Evolutionary conservation across 768 basidiomycete genomes (phyloP), one percentile per base, ranked within the genome.

Genomic region (Kwoniella bestiolae): DNA sequence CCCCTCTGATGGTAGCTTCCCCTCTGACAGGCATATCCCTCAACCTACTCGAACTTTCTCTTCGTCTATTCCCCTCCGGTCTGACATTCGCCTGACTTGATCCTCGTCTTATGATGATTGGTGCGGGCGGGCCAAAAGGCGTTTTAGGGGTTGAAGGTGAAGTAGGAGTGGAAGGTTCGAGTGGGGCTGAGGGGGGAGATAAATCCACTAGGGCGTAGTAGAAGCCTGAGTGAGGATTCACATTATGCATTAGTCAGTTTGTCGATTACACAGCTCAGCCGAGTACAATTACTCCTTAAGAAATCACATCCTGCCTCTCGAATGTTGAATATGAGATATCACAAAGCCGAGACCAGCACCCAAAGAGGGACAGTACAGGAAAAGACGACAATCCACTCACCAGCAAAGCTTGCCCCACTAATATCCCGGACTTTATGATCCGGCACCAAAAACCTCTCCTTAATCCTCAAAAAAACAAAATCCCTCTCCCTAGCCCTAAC

Each of bases 141-240:
- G 59, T 69, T 68, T 60, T 73, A 72, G 65, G 74, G 56, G 68
- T 76, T 62, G 65, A 63, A 32, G 78, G 72, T 71, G 82, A 69
- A 61, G 80, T 58, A 71, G 77, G 56, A 1, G 84, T 82, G 52
- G 83, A 81, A 12, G 83, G 74, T 45, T 72, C 69, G 47, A 82
- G 76, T 34, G 78, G 70, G 11, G 82, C 76, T 32, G 85, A 80
- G 18, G 85, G 84, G 4, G 91, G 90, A 73, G 90, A 90, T 77
- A 94, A 91, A 79, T 96, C 94, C 45, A 96, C 91, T 79, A 93
- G 92, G 61, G 94, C 91, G 74, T 93, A 95, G 83, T 94, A 96
- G 82, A 96, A 94, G 32, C 92, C 94, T 90, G 78, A n/a, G 8
- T 18, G 23, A 31, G 18, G 23, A 32, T 34, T 7, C 5, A 21